Evolutionary conservation across 2,329 filamentous ascomycete species (phyloP).

Genomic region (Akanthomyces uredinophilus): DNA sequence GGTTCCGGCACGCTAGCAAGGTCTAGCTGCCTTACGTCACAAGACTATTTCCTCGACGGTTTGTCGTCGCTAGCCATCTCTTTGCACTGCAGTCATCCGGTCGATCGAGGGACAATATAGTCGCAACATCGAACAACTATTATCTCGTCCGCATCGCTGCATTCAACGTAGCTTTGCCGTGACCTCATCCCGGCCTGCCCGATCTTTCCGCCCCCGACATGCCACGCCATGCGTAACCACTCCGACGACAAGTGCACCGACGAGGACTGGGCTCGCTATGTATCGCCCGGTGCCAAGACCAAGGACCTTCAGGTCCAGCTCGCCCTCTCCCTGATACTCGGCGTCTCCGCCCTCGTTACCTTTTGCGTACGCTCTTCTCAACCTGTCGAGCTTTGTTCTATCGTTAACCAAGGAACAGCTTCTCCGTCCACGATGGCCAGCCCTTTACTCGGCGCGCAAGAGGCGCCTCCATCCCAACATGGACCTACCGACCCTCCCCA

Average conservation of each 20-base stretch:
- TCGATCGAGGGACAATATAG: not conserved
- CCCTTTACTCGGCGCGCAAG: constrained; percentile 84
- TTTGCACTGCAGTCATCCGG: not conserved
- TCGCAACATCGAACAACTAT: not conserved
- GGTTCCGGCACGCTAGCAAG: not conserved
- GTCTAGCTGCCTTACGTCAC: constrained; percentile 3
- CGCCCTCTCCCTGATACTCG: constrained; percentile 65
- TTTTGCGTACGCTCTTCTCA: constrained; percentile 61
- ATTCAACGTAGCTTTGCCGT: not conserved
- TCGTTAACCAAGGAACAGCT: constrained; percentile 44
- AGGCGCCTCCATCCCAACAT: constrained; percentile 57
- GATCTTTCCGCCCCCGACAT: not conserved
- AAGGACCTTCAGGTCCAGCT: constrained; percentile 60
- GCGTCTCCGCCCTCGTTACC: constrained; percentile 63
- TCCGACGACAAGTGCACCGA: constrained; percentile 21
- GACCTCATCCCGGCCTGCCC: not conserved
- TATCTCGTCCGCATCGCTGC: not conserved
- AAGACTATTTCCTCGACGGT: not conserved
- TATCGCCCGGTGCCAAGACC: constrained; percentile 14
- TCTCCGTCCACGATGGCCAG: constrained; percentile 84
- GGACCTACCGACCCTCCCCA: constrained; percentile 70
- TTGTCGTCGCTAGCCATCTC: not conserved
- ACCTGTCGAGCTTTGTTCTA: not conserved
- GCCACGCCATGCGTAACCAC: constrained; percentile 16
- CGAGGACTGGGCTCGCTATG: constrained; percentile 15